Conservation (phyloP, 2,329 filamentous ascomycete species). For the Botrytis galanthina region DNA sequence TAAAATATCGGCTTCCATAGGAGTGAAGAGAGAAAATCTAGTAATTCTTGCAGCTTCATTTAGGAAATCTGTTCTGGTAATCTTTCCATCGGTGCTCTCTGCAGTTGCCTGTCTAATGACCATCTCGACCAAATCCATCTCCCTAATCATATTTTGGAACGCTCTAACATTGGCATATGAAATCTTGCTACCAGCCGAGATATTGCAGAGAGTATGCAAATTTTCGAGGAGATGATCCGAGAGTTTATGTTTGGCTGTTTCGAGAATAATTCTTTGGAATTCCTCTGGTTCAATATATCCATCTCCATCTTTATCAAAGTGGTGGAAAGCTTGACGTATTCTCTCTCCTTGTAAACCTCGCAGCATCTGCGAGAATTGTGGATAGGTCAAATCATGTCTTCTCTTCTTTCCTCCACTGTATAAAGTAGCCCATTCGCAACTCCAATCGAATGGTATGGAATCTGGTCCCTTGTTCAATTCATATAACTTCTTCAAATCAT, state of each 20-base stretch:
- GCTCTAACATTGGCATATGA: slow-evolving; percentile 97
- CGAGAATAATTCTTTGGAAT: slow-evolving; percentile 93
- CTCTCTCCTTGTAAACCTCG: slow-evolving; percentile 93
- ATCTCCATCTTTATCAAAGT: slow-evolving; percentile 86
- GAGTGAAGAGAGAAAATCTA: slow-evolving; percentile 92
- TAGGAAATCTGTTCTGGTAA: slow-evolving; percentile 89
- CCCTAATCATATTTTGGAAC: slow-evolving; percentile 95
- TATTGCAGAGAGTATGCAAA: slow-evolving; percentile 90
- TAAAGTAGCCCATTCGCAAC: slow-evolving; percentile 91
- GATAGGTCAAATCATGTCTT: slow-evolving; percentile 89
- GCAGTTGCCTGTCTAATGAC: slow-evolving; percentile 83
- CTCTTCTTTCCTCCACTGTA: slow-evolving; percentile 88
- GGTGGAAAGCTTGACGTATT: slow-evolving; percentile 90
- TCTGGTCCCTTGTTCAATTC: slow-evolving; percentile 83
- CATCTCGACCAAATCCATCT: slow-evolving; percentile 96
- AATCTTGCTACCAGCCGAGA: slow-evolving; percentile 85
- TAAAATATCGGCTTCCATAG: slow-evolving; percentile 97
- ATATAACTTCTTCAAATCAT: slow-evolving; percentile 81
- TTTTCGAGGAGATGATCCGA: slow-evolving; percentile 93
- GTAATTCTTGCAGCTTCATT: slow-evolving; percentile 90
- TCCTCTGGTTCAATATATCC: slow-evolving; percentile 95
- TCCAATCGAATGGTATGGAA: slow-evolving; percentile 93
- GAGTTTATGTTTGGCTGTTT: slow-evolving; percentile 92
- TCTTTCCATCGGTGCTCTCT: slow-evolving; percentile 85
- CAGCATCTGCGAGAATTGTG: slow-evolving; percentile 97